Evolutionary conservation across 2,329 filamentous ascomycete species (phyloP), one percentile per base, ranked within the genome.

Genomic region (Hypomyces perniciosus): DNA sequence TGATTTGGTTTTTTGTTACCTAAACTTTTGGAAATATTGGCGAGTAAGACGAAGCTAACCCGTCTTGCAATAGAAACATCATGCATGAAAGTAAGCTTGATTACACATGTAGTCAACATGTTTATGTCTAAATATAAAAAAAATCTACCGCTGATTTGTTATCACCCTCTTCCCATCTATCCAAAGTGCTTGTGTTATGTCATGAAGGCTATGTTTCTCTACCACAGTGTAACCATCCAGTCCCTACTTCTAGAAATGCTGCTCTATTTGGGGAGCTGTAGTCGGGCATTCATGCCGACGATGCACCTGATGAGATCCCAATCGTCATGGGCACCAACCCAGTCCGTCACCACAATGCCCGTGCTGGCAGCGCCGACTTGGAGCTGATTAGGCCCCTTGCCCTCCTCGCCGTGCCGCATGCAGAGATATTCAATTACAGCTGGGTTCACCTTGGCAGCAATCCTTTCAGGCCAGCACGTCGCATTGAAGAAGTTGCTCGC

Each of bases 401-500:
- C 76, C 6, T 70, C 62, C 55, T 75, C 73, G 42, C 76, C 78
- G 62, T 85, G 83, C 9, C 69, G 69, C 56, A 73, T 69, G 63
- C 81, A 85, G 29, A 85, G 67, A 63, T 84, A 81, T 60, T 84
- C 80, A 51, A 84, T 65, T 48, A 84, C 79, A 2, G 85, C 83
- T 13, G 91, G 88, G 72, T 97, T 97, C 44, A 96, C 78, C 71
- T 87, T 89, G 20, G 83, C 85, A 1, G 93, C 92, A 65, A 99
- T 89, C 62, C 81, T 85, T 68, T 96, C 91, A 0, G 93, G 93
- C 93, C 93, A 99, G 68, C 90, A 96, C 50, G 81, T 83, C 1
- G 85, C 76, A 57, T 89, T 91, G 84, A 92, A 97, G 73, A 97
- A 97, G 72, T 96, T 96, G 67, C 86, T 92, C 1, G 86, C 93